Evolutionary conservation across 2,329 filamentous ascomycete genomes (phyloP), one percentile per base, ranked within the genome.

Genomic region (Elsinoe necatrix): DNA sequence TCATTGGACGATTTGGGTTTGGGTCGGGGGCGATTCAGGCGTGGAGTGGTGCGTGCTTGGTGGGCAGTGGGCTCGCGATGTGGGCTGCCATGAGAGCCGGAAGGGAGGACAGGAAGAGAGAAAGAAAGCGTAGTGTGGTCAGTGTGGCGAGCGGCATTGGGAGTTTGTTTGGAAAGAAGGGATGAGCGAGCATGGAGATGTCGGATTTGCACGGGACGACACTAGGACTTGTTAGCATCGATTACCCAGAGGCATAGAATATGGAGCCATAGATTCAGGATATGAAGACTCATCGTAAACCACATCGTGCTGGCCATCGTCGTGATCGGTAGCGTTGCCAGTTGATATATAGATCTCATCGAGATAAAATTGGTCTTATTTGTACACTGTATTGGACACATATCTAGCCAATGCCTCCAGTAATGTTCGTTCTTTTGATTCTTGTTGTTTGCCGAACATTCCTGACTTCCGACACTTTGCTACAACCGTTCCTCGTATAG

Each of bases 1-100:
- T 78, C 39, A 71, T 77, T 60, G 70, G 68, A 1, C 42, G 65
- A 31, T 76, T 69, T 58, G 57, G 54, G 55, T 59, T 66, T 11
- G 71, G 65, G 12, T 77, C 72, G 60, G 60, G 76, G 48, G 73
- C 73, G 1, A 72, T 78, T 2, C 74, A 78, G 60, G 61, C 73
- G 45, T 79, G 75, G 75, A 70, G 70, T 11, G 76, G 75, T 1
- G 60, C 61, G 3, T 74, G 68, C 57, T 63, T 78, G 35, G 63
- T 75, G 27, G 16, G 74, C 9, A 71, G 69, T 8, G 69, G 72
- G 2, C 29, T 63, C 2, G 76, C 73, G 63, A 76, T 78, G 72
- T 61, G 21, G n/a, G 48, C 62, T 47, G 62, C 66, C 6, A 61
- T 65, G 42, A 59, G 56, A 18, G 63, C 56, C 45, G 54, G 59